These are phyloP conservation scores for Trichoderma atroviride DNA, from an alignment of 2,329 filamentous ascomycete genomes.

Conservation along the genomic window DNA sequence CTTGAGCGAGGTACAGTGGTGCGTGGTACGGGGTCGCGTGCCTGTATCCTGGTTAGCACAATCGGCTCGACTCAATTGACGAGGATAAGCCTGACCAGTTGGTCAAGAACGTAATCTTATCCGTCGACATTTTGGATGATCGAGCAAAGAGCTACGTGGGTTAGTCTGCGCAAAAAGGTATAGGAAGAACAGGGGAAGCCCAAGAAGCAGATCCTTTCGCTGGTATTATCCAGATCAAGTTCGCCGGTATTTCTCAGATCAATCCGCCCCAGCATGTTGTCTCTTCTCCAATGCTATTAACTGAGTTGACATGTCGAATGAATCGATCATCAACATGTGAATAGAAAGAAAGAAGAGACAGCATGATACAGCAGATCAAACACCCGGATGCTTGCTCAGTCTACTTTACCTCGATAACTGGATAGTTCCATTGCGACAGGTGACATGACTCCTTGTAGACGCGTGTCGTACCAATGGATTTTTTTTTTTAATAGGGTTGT, in stretches of 20 bases:
- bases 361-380: constrained; percentile 36
- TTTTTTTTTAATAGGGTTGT: background rate
- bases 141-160: constrained; percentile 48
- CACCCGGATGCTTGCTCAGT: constrained; percentile 52
- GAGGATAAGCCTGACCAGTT: constrained; percentile 65
- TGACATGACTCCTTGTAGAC: constrained; percentile 27
- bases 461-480: constrained; percentile 26
- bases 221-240: constrained; percentile 89
- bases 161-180: constrained; percentile 48
- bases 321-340: background rate
- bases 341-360: background rate
- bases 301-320: background rate
- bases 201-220: constrained; percentile 85
- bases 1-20: constrained; percentile 74
- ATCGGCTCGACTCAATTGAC: constrained; percentile 29
- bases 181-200: constrained; percentile 39
- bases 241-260: constrained; percentile 78
- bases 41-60: constrained; percentile 49
- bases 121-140: constrained; percentile 68
- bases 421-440: constrained; percentile 39
- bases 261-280: constrained; percentile 33
- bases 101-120: constrained; percentile 83
- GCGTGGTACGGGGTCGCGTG: constrained; percentile 82
- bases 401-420: constrained; percentile 51
- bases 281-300: background rate